Evolutionary conservation across 2,329 filamentous ascomycete species (phyloP).

Genomic region (Coniosporium tulheliwenetii): DNA sequence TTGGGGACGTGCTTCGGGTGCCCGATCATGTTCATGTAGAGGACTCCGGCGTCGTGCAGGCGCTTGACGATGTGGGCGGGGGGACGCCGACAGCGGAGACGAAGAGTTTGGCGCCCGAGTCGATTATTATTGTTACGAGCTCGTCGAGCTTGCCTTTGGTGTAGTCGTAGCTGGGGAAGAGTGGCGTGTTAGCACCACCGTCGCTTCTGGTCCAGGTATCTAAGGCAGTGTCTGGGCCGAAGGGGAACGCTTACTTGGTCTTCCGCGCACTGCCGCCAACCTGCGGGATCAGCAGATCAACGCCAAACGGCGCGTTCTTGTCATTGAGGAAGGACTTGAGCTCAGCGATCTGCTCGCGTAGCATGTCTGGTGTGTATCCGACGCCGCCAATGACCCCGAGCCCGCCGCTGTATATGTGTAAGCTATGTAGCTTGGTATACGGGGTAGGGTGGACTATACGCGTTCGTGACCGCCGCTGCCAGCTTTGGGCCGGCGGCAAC

Average conservation of each 20-base stretch:
- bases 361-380: constrained; percentile 94
- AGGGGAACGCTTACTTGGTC: constrained; percentile 52
- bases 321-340: constrained; percentile 76
- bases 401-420: constrained; percentile 39
- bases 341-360: constrained; percentile 85
- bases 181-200: constrained; percentile 3
- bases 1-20: constrained; percentile 99
- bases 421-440: too few species aligned
- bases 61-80: constrained; percentile 78
- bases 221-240: background rate
- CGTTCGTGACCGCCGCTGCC: constrained; percentile 92
- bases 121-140: constrained; percentile 82
- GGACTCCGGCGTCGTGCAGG: constrained; percentile 71
- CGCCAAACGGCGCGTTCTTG: constrained; percentile 90
- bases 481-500: constrained; percentile 93
- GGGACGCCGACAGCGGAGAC: constrained; percentile 94
- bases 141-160: constrained; percentile 96
- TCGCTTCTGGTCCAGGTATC: background rate
- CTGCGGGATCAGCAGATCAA: constrained; percentile 85
- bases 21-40: constrained; percentile 99
- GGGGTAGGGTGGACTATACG: constrained; percentile 16
- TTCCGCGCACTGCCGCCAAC: constrained; percentile 88
- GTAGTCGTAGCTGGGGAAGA: constrained; percentile 73
- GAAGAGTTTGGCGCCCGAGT: constrained; percentile 80
- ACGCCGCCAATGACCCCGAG: constrained; percentile 93